phyloP scores from a whole-genome alignment of 495 filamentous ascomycete species.

The Penicillium paxilli region DNA sequence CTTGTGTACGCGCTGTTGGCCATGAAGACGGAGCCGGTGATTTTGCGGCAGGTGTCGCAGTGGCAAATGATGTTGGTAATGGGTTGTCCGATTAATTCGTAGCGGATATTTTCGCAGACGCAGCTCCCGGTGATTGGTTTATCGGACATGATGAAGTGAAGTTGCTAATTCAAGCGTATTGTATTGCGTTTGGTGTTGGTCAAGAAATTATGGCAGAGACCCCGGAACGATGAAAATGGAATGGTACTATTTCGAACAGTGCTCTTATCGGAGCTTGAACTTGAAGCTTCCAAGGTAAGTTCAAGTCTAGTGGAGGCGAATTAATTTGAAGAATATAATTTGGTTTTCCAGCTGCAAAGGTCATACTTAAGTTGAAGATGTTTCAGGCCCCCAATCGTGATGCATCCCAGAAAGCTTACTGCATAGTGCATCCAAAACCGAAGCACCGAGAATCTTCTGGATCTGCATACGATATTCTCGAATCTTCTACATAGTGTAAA shows the following conservation, averaged over 20 bases:
- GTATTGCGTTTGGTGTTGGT: too few species aligned
- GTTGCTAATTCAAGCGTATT: too few species aligned
- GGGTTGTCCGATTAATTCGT: slow-evolving; percentile 9
- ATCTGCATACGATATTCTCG: background rate
- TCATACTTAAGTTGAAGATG: too few species aligned
- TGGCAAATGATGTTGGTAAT: slow-evolving; percentile 13
- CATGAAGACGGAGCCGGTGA: slow-evolving; percentile 17
- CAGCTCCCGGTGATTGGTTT: slow-evolving; percentile 9
- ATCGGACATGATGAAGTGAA: background rate
- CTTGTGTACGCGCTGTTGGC: slow-evolving; percentile 12
- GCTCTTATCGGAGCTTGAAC: too few species aligned
- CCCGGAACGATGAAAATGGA: too few species aligned
- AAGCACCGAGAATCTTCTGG: background rate
- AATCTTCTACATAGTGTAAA: too few species aligned
- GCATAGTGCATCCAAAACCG: background rate
- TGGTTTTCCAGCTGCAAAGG: too few species aligned
- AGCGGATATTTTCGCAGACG: slow-evolving; percentile 15
- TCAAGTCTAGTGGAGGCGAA: too few species aligned
- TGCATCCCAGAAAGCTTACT: background rate
- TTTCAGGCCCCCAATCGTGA: background rate
- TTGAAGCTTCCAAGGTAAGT: too few species aligned
- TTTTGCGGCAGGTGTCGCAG: slow-evolving; percentile 17
- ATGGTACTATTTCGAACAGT: too few species aligned
- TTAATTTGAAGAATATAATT: too few species aligned
- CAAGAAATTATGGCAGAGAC: too few species aligned